Conservation (phyloP, 192 early-diverging fungal genomes). For the Linnemannia schmuckeri region DNA sequence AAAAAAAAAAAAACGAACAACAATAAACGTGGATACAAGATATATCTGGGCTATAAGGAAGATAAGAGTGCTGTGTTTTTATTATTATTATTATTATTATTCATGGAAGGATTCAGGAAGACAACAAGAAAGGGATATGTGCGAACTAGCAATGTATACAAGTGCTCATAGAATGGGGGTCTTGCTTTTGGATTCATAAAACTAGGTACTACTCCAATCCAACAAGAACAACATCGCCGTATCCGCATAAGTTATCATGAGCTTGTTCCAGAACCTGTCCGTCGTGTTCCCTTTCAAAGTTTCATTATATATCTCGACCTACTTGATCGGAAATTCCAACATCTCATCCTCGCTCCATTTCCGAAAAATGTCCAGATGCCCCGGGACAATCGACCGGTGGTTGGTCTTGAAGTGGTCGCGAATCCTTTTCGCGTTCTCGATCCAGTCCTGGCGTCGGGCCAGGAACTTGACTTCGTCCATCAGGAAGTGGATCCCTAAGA, state of each 20-base stretch:
- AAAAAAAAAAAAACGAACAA: not conserved
- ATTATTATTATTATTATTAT: no score
- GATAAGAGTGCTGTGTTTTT: no score
- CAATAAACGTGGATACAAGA: not conserved
- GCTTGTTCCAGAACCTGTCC: not conserved
- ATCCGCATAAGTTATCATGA: not conserved
- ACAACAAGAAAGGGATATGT: not conserved
- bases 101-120: no score
- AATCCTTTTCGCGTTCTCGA: not conserved
- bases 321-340: not conserved
- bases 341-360: not conserved
- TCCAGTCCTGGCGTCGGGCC: not conserved
- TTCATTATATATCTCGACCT: not conserved
- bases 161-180: not conserved
- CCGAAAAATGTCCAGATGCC: not conserved
- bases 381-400: not conserved
- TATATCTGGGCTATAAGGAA: not conserved
- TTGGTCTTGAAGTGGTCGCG: not conserved
- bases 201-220: not conserved
- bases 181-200: not conserved
- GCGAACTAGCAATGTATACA: not conserved
- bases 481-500: not conserved
- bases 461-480: conserved; percentile 5
- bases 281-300: conserved; percentile 1
- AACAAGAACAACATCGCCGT: not conserved